Evolutionary conservation across 768 basidiomycete genomes (phyloP), one percentile per base, ranked within the genome.

Genomic region (Suillus brevipes): DNA sequence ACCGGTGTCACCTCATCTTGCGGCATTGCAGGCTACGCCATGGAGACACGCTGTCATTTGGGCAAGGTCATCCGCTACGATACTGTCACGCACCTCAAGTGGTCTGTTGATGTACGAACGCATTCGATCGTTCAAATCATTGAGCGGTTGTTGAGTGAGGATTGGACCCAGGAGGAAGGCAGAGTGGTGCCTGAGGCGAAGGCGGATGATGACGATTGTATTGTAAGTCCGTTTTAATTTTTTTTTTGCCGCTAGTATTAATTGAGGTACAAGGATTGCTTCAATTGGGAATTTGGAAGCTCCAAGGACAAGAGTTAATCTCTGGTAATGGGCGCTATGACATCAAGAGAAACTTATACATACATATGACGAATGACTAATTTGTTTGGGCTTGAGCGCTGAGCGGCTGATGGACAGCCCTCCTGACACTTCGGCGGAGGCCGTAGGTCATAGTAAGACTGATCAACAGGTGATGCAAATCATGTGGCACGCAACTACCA

Each of bases 11-110:
- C 84, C 10, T 95, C 91, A 0, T 77, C 84, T 0, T 99, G 97
- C 74, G 87, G 89, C 18, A 83, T 92, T 40, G 94, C 81, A 0
- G 96, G 97, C 1, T 96, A 92, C 71, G 97, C 94, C 0, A 78
- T 95, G 77, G 94, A 95, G 78, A 85, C 88, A 4, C 82, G 80
- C n/a, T 99, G 97, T 71, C 97, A 98, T 74, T 83, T 91, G 0
- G 97, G 97, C 28, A 87, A 90, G 72, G 85, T 87, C 18, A 87
- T 92, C 59, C 78, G 87, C 7, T 97, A 94, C 74, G 95, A 98
- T 75, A 95, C 95, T 0, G 91, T 97, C 36, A 84, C 85, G 23
- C 87, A 89, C 70, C 82, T 89, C 16, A 85, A 87, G 1, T 97
- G 96, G 96, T 78, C 81, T 20, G 93, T 93, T 25, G 86, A 90